phyloP scores from a whole-genome alignment of 176 grass and related monocot genomes.

The Paspalum vaginatum region DNA sequence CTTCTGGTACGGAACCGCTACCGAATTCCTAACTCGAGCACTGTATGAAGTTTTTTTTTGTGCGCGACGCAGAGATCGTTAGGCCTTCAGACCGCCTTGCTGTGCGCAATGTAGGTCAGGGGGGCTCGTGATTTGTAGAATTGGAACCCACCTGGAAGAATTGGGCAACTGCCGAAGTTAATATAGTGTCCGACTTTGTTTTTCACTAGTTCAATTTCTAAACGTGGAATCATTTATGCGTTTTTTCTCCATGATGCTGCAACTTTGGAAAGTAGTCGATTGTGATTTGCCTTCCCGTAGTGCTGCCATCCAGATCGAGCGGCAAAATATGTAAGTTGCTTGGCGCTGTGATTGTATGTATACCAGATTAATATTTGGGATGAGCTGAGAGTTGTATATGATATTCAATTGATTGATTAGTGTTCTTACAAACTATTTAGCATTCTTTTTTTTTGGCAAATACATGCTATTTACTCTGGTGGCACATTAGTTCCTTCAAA shows the following conservation, averaged over 20 bases:
- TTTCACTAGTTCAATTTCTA: not conserved
- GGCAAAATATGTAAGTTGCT: not conserved
- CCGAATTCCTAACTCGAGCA: constrained; percentile 17
- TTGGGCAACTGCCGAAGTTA: not conserved
- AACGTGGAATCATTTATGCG: not conserved
- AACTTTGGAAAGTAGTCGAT: not conserved
- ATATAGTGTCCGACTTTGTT: not conserved
- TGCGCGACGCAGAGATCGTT: not conserved
- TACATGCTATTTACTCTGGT: not conserved
- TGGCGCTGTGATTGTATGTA: too few species aligned
- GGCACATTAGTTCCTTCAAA: constrained; percentile 19
- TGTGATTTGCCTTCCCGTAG: not conserved
- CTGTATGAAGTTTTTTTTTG: not conserved
- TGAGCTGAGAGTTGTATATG: not conserved
- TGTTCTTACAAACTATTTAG: not conserved
- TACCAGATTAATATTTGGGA: not conserved
- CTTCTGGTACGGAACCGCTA: constrained; percentile 64
- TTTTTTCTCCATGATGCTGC: not conserved
- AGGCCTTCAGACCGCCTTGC: constrained; percentile 1
- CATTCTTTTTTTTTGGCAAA: too few species aligned
- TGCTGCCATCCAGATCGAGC: not conserved
- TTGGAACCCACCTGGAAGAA: not conserved
- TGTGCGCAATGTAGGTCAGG: constrained; percentile 19
- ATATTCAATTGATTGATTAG: not conserved
- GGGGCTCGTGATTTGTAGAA: constrained; percentile 2